Evolutionary conservation across 108 stramenopile genomes (phyloP).

Genomic region (Pseudonitzschia pungens): DNA sequence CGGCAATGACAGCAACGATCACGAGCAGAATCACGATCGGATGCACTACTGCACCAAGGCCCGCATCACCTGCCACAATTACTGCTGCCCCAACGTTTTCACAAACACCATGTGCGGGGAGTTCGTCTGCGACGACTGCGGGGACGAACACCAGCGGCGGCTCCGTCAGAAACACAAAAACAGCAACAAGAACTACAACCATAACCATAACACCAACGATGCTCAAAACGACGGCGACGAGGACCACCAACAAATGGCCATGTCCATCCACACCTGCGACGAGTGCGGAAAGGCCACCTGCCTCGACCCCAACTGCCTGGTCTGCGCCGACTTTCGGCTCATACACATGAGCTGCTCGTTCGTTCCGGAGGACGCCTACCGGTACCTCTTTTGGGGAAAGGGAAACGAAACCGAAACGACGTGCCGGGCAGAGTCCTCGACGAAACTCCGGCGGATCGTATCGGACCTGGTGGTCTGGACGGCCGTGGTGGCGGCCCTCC

Average conservation of each 20-base stretch:
- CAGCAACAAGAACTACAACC: neutral
- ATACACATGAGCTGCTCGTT: neutral
- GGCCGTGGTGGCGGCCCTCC: neutral
- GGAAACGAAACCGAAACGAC: neutral
- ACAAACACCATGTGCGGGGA: conserved; percentile 17
- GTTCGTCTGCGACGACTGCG: conserved; percentile 8
- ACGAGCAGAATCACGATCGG: neutral
- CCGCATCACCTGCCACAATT: conserved; percentile 6
- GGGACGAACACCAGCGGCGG: neutral
- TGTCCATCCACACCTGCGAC: conserved; percentile 2
- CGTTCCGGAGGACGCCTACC: conserved; percentile 1
- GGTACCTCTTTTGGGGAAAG: neutral
- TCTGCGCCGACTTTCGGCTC: conserved; percentile 10
- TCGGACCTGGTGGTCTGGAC: neutral
- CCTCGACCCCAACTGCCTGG: conserved; percentile 10
- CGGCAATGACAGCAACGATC: neutral
- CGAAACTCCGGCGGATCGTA: neutral
- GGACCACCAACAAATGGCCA: neutral
- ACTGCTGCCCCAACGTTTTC: conserved; percentile 6
- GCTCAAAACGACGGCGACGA: neutral
- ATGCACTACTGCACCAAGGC: neutral
- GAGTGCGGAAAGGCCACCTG: conserved; percentile 16
- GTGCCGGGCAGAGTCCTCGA: neutral
- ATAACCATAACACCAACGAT: neutral
- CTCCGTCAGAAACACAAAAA: neutral